Evolutionary conservation across 352 stramenopile species (phyloP), one percentile per base, ranked within the genome.

Genomic region (Pythium apleroticum): DNA sequence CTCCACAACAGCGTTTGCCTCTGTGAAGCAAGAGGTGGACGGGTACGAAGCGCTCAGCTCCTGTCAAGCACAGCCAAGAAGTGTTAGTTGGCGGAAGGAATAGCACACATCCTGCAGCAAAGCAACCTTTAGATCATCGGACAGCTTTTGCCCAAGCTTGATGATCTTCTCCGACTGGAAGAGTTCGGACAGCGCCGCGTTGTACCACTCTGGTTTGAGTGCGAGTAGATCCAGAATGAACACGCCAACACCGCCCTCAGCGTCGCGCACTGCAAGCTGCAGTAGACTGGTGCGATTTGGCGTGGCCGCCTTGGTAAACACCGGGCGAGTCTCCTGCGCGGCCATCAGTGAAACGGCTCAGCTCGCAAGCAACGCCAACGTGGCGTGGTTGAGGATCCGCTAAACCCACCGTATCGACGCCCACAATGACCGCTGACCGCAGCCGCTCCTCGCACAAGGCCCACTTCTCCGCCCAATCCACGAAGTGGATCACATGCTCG

Each of bases 111-210:
- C 20, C 11, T 25, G 22, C 43, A 28, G 11, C n/a, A 6, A 17
- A 28, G n/a, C 19, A 15, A 80, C 76, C 69, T 84, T 75, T 19
- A 93, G 39, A 55, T 91, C 82, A 12, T 77, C 65, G 12, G 83
- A 75, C 57, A 91, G 84, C 9, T 74, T 75, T 43, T 91, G 82
- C 10, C 84, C 84, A 0, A 93, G 65, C 53, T 93, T 93, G 60
- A 90, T 66, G 31, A 81, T 66, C 33, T 75, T 74, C 50, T 85
- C 85, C 15, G 80, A 89, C 20, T 87, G 56, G 59, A 93, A 91
- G 0, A 91, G 57, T 9, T 64, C 71, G 1, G 72, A 71, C 1
- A 93, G 64, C 20, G 78, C 76, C 50, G 63, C 54, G 57, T 91
- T 89, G 66, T 91, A 93, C 28, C 84, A 31, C 12, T 76, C 83